phyloP scores from a whole-genome alignment of 768 basidiomycete species.

The Amanita thiersii region DNA sequence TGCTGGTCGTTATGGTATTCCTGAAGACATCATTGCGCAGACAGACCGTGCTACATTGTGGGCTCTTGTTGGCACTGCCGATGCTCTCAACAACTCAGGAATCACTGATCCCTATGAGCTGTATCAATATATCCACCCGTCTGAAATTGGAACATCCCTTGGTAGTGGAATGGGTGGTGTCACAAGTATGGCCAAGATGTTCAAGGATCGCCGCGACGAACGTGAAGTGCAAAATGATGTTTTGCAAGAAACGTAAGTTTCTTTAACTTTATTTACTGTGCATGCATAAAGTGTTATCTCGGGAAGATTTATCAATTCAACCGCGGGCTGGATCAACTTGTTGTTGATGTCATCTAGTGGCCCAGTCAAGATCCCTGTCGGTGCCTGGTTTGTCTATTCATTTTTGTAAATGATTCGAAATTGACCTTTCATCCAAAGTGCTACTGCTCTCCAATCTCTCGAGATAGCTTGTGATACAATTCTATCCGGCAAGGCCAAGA shows the following conservation, averaged over 20 bases:
- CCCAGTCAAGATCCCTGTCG: slow-evolving; percentile 98
- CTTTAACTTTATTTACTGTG: not conserved
- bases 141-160: slow-evolving; percentile 88
- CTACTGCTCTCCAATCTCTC: slow-evolving; percentile 94
- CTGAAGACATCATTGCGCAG: slow-evolving; percentile 91
- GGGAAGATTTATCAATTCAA: slow-evolving; percentile 93
- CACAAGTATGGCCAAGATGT: slow-evolving; percentile 89
- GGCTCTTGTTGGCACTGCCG: slow-evolving; percentile 91
- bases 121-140: slow-evolving; percentile 94
- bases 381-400: slow-evolving; percentile 69
- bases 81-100: slow-evolving; percentile 94
- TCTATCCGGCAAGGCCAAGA: slow-evolving; percentile 91
- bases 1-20: slow-evolving; percentile 94
- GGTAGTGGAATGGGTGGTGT: slow-evolving; percentile 99
- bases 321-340: slow-evolving; percentile 96
- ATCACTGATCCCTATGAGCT: slow-evolving; percentile 98
- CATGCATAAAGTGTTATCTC: slow-evolving; percentile 6
- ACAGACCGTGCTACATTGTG: slow-evolving; percentile 90
- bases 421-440: slow-evolving; percentile 35
- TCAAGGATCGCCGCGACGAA: slow-evolving; percentile 97
- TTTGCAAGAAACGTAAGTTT: slow-evolving; percentile 88
- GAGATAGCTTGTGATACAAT: slow-evolving; percentile 98
- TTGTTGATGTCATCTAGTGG: slow-evolving; percentile 93
- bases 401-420: slow-evolving; percentile 6
- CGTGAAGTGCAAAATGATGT: slow-evolving; percentile 98